These are phyloP conservation scores for Aureobasidium sp. DNA, from an alignment of 2,329 filamentous ascomycete species.

Conservation along the genomic window DNA sequence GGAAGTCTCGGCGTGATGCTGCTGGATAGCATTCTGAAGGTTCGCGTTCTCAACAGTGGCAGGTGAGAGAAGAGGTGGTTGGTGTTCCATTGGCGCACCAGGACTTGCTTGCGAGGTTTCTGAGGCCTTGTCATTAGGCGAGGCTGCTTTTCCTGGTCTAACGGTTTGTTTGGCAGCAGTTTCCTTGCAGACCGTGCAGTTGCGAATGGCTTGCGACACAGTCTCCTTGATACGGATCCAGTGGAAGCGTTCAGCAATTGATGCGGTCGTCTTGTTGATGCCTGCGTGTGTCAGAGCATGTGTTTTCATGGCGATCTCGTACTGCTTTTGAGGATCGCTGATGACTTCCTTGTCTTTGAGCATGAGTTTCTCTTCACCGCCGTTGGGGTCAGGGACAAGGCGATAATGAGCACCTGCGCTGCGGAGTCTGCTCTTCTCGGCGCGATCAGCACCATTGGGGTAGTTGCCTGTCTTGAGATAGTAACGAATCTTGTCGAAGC, in stretches of 20 bases:
- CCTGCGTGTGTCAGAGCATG: conserved; percentile 76
- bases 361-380: conserved; percentile 70
- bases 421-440: conserved; percentile 88
- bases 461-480: conserved; percentile 94
- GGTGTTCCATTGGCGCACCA: not conserved
- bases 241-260: conserved; percentile 88
- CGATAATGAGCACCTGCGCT: conserved; percentile 95
- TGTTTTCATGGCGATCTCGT: conserved; percentile 73
- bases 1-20: not conserved
- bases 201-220: conserved; percentile 87
- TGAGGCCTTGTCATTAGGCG: not conserved
- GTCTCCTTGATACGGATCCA: conserved; percentile 99
- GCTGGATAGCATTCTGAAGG: not conserved
- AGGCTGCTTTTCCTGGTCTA: not conserved
- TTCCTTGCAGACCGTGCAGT: conserved; percentile 85
- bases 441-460: conserved; percentile 83
- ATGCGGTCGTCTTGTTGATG: conserved; percentile 96
- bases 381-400: conserved; percentile 50
- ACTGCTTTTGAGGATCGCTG: conserved; percentile 80
- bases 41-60: conserved; percentile 12
- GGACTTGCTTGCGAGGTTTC: conserved; percentile 27
- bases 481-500: conserved; percentile 97
- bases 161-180: not conserved
- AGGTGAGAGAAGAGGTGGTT: not conserved
- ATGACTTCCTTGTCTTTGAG: conserved; percentile 97